Conservation (phyloP, 345 rosid genomes). For the Populus tremula region DNA sequence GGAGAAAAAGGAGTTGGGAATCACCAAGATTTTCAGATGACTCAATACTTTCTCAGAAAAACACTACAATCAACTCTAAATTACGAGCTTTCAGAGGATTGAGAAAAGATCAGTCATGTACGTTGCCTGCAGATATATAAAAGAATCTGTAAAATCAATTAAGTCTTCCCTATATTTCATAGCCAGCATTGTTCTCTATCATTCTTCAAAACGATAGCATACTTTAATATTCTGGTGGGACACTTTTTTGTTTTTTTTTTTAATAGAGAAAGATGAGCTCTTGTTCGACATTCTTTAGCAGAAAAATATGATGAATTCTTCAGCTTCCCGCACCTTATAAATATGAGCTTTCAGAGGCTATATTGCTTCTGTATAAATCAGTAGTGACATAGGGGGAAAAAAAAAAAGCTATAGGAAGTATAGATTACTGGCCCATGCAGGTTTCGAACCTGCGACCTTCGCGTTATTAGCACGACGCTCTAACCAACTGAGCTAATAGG, state of each 20-base stretch:
- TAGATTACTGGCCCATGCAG: too few species aligned
- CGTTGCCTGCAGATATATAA: constrained; percentile 9
- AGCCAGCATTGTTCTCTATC: neutral
- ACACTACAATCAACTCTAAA: constrained; percentile 15
- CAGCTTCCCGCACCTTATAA: constrained; percentile 22
- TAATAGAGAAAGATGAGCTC: constrained; percentile 14
- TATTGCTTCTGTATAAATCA: too few species aligned
- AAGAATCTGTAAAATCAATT: constrained; percentile 13
- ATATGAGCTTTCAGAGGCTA: too few species aligned
- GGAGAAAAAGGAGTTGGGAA: constrained; percentile 30
- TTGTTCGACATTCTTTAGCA: constrained; percentile 29
- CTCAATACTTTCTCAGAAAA: neutral
- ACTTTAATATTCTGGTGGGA: neutral
- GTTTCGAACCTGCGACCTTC: constrained; percentile 64
- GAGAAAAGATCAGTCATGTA: constrained; percentile 8
- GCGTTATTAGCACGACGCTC: constrained; percentile 58
- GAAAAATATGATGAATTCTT: constrained; percentile 36
- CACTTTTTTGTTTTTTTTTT: too few species aligned
- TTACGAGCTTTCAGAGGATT: constrained; percentile 17
- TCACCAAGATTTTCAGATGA: constrained; percentile 16
- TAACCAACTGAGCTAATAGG: constrained; percentile 53
- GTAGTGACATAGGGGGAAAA: too few species aligned
- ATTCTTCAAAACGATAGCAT: neutral
- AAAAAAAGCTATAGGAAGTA: too few species aligned
- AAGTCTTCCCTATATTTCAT: neutral